Conservation (phyloP, 257 asterid genomes). For the Nicotiana paniculata region DNA sequence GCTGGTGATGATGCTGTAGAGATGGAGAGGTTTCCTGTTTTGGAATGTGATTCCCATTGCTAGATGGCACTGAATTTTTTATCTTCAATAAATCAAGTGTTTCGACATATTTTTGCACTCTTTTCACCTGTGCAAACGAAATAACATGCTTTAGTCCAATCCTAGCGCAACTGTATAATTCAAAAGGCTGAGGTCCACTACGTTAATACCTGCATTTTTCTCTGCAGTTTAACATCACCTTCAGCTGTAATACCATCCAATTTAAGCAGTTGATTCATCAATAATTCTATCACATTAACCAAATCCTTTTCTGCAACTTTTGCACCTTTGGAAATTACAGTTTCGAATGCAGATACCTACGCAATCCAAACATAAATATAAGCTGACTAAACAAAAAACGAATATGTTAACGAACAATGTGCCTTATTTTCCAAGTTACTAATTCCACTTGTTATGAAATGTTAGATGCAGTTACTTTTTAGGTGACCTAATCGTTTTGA, state of each 20-base stretch:
- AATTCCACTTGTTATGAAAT: neutral
- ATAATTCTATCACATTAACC: conserved; percentile 46
- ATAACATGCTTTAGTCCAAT: neutral
- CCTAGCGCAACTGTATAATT: neutral
- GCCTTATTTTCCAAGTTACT: neutral
- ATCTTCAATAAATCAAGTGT: conserved; percentile 67
- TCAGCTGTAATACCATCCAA: conserved; percentile 65
- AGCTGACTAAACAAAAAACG: neutral
- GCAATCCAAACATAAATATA: conserved; percentile 2
- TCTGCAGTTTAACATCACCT: conserved; percentile 70
- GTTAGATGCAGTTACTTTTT: neutral
- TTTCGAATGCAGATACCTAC: conserved; percentile 71
- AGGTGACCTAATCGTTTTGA: neutral
- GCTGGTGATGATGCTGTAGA: conserved; percentile 9
- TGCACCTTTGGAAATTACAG: conserved; percentile 55
- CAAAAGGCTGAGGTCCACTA: neutral
- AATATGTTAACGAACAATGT: neutral
- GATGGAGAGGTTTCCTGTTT: conserved; percentile 16
- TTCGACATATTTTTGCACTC: conserved; percentile 79
- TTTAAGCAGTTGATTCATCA: conserved; percentile 76
- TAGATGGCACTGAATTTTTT: conserved; percentile 35
- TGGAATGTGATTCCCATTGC: conserved; percentile 10
- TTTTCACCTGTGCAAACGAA: conserved; percentile 38
- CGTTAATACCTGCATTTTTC: conserved; percentile 66
- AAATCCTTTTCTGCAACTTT: conserved; percentile 66